A percentile compares a stretch with the other conserved stretches of the same genome.
Evolutionary conservation across 1,284 basidiomycete genomes (phyloP).

Genomic region (Mycena sp.): DNA sequence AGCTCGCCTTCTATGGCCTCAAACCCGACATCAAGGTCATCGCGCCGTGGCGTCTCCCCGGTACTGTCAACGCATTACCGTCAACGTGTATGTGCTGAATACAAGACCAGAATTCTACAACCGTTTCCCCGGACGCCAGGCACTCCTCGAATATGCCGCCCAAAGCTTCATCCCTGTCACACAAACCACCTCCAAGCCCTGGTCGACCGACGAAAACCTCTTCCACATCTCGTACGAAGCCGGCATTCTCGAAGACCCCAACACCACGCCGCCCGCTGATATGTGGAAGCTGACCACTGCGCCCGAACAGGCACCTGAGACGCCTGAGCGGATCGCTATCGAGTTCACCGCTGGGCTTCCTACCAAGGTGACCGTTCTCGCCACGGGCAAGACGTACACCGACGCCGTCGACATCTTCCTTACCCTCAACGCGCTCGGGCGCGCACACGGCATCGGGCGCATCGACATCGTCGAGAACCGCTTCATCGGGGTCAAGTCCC

Average conservation of each 20-base stretch:
- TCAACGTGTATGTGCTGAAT: background rate
- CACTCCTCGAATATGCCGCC: slow-evolving; percentile 91
- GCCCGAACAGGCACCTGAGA: slow-evolving; percentile 84
- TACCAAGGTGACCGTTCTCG: slow-evolving; percentile 79
- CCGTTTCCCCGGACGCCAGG: slow-evolving; percentile 95
- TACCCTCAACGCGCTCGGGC: slow-evolving; percentile 89
- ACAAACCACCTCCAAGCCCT: slow-evolving; percentile 97
- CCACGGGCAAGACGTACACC: slow-evolving; percentile 69
- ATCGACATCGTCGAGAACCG: slow-evolving; percentile 99
- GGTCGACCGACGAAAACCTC: slow-evolving; percentile 99
- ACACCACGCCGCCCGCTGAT: slow-evolving; percentile 94
- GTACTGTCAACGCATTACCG: slow-evolving; percentile 49
- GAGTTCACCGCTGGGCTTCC: slow-evolving; percentile 92
- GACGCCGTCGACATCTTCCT: slow-evolving; percentile 98
- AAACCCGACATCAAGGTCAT: slow-evolving; percentile 99
- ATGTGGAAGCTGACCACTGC: slow-evolving; percentile 99
- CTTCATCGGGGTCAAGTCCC: slow-evolving; percentile 98
- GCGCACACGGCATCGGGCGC: slow-evolving; percentile 95
- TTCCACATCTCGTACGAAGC: slow-evolving; percentile 99
- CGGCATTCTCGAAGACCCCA: slow-evolving; percentile 97
- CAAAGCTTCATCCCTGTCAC: slow-evolving; percentile 93
- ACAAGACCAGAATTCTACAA: slow-evolving; percentile 93
- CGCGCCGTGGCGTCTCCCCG: slow-evolving; percentile 96
- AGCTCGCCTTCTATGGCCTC: slow-evolving; percentile 98
- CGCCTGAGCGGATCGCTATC: slow-evolving; percentile 85